Evolutionary conservation across 2,329 filamentous ascomycete species (phyloP).

Genomic region (Colletotrichum nymphaeae): DNA sequence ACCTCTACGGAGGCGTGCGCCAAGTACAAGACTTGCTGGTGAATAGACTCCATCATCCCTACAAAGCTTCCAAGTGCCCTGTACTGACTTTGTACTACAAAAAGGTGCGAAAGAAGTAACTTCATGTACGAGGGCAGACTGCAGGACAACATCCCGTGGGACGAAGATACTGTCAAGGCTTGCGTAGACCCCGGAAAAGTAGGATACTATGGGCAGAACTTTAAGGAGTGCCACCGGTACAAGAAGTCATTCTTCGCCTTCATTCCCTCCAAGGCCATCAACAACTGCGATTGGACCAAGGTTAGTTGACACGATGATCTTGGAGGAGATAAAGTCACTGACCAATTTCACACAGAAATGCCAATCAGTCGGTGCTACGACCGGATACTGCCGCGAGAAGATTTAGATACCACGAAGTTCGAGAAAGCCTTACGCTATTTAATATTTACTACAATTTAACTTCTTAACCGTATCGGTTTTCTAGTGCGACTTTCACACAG

Average conservation of each 20-base stretch:
- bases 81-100: neutral
- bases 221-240: slow-evolving; percentile 16
- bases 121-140: slow-evolving; percentile 1
- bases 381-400: neutral
- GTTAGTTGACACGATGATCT: neutral
- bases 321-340: neutral
- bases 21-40: slow-evolving; percentile 20
- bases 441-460: neutral
- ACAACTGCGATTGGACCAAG: slow-evolving; percentile 18
- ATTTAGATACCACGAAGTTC: neutral
- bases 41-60: too few relatives aligned
- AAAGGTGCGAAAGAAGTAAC: slow-evolving; percentile 2
- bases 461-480: too few relatives aligned
- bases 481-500: too few relatives aligned
- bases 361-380: neutral
- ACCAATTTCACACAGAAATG: neutral
- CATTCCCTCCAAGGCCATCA: neutral
- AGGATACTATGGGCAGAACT: slow-evolving; percentile 17
- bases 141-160: slow-evolving; percentile 7
- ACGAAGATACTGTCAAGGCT: neutral
- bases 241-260: neutral
- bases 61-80: too few relatives aligned
- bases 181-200: neutral
- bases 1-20: slow-evolving; percentile 15
- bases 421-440: neutral